phyloP scores from a whole-genome alignment of 1,284 basidiomycete species.

The Xanthoconium separans region DNA sequence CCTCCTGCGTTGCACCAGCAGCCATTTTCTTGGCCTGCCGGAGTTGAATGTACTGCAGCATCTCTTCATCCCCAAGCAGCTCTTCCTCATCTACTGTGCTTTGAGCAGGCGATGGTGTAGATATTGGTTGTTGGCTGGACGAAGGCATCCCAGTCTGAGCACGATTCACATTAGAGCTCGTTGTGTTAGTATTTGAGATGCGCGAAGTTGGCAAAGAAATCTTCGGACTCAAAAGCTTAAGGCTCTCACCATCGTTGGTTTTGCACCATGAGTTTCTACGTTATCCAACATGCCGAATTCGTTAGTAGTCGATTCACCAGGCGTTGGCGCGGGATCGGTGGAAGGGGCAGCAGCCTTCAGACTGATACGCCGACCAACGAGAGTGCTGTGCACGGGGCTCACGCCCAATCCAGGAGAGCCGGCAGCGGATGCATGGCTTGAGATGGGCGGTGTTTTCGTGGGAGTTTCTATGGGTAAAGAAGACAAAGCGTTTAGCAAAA shows the following conservation, averaged over 20 bases:
- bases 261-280: conserved; percentile 37
- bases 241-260: conserved; percentile 51
- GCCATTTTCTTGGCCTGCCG: conserved; percentile 89
- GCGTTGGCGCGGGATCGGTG: conserved; percentile 62
- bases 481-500: conserved; percentile 48
- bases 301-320: conserved; percentile 48
- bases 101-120: conserved; percentile 77
- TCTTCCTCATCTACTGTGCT: conserved; percentile 88
- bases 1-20: conserved; percentile 78
- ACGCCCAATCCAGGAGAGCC: conserved; percentile 64
- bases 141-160: conserved; percentile 60
- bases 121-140: conserved; percentile 73
- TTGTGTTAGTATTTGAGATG: conserved; percentile 44
- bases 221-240: conserved; percentile 79
- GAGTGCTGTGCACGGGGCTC: conserved; percentile 45
- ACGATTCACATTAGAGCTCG: conserved; percentile 52
- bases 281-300: conserved; percentile 80
- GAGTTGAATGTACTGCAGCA: conserved; percentile 90
- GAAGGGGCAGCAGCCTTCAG: conserved; percentile 54
- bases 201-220: conserved; percentile 59
- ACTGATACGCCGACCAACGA: conserved; percentile 61
- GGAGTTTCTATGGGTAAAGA: conserved; percentile 77
- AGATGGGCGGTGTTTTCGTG: conserved; percentile 93
- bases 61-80: conserved; percentile 90
- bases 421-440: conserved; percentile 70